A percentile compares a stretch with the other conserved stretches of the same genome.
Evolutionary conservation across 2,329 filamentous ascomycete genomes (phyloP).

Genomic region (Tolypocladium guangdongense): DNA sequence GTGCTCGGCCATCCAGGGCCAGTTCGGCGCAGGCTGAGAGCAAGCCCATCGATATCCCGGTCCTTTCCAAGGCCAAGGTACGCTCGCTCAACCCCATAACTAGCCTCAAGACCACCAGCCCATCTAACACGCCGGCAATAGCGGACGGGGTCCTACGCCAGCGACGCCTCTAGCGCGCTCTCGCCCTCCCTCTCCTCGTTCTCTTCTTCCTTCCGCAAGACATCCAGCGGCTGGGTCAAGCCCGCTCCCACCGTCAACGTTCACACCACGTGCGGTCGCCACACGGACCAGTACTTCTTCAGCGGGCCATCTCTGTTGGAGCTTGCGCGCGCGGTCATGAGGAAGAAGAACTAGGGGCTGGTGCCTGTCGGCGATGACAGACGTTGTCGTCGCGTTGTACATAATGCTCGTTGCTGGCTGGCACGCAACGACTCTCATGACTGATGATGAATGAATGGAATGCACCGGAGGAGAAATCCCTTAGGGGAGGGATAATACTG

Average conservation of each 20-base stretch:
- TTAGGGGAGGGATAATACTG: neutral
- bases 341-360: constrained; percentile 12
- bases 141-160: constrained; percentile 19
- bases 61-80: constrained; percentile 12
- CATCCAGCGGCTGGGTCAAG: constrained; percentile 21
- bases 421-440: constrained; percentile 12
- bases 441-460: neutral
- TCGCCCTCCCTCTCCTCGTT: constrained; percentile 5
- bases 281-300: constrained; percentile 43
- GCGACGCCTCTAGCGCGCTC: constrained; percentile 11
- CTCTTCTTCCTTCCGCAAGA: constrained; percentile 17
- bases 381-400: constrained; percentile 3
- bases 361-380: neutral
- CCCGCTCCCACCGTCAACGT: constrained; percentile 35
- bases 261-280: constrained; percentile 43
- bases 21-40: neutral
- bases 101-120: neutral
- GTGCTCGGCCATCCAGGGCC: neutral
- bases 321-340: constrained; percentile 30
- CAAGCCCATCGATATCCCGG: constrained; percentile 9
- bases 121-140: constrained; percentile 12
- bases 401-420: constrained; percentile 14
- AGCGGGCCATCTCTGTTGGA: constrained; percentile 35
- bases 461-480: neutral
- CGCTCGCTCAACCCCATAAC: constrained; percentile 1